Evolutionary conservation across 2,329 filamentous ascomycete genomes (phyloP).

Genomic region (Venturia carpophila): DNA sequence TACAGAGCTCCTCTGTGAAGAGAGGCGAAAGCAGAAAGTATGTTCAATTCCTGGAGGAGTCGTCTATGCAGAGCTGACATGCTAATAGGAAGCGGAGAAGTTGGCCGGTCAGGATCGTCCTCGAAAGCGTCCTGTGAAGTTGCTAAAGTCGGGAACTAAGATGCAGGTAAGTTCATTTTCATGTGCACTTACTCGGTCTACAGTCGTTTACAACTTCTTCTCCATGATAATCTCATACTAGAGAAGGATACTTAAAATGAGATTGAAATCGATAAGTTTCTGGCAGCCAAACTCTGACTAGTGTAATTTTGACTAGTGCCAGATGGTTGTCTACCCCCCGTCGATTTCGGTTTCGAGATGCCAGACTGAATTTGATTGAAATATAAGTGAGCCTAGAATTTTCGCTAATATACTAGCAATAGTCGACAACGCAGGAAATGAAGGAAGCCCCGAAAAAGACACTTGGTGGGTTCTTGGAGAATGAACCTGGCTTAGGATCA

Average conservation of each 20-base stretch:
- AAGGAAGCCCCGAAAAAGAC: neutral
- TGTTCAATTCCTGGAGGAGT: neutral
- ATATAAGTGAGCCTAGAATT: neutral
- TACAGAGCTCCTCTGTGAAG: neutral
- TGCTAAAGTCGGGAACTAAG: neutral
- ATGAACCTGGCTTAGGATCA: neutral
- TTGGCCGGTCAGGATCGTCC: neutral
- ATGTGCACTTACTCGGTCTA: neutral
- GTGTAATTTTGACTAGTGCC: neutral
- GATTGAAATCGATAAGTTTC: neutral
- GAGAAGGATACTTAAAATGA: neutral
- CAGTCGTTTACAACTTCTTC: too few species aligned
- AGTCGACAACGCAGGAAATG: neutral
- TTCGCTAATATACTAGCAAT: neutral
- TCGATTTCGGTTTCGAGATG: neutral
- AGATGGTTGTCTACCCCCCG: neutral
- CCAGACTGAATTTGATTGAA: neutral
- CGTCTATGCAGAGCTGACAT: neutral
- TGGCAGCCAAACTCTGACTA: neutral
- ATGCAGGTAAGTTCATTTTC: neutral
- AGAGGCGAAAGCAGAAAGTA: neutral
- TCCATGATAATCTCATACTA: too few species aligned
- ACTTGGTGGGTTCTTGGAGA: neutral
- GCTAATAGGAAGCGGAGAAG: neutral
- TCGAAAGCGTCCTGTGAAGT: constrained; percentile 2